Percentiles rank a stretch among this genome's conserved stretches.
Evolutionary conservation across 2,329 filamentous ascomycete genomes (phyloP).

Genomic region (Aschersonia sp.): DNA sequence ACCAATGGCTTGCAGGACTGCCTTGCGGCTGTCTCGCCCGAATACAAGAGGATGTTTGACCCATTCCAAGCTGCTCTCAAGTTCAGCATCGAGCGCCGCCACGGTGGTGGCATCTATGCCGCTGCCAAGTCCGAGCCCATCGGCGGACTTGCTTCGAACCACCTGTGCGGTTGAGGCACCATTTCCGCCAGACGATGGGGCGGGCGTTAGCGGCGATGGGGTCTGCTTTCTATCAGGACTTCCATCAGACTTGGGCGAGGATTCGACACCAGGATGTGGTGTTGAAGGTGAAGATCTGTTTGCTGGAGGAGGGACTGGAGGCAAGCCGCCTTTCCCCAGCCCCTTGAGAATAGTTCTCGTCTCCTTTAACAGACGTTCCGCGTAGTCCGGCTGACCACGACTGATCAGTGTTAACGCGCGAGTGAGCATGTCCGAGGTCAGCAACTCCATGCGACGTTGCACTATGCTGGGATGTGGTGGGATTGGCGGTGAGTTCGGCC

Average conservation of each 20-base stretch:
- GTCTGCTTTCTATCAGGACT: conserved; percentile 41
- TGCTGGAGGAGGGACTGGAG: conserved; percentile 60
- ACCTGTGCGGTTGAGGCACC: conserved; percentile 27
- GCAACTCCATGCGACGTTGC: conserved; percentile 89
- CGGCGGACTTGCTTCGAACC: conserved; percentile 37
- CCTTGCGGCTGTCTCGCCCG: conserved; percentile 83
- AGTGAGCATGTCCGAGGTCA: conserved; percentile 96
- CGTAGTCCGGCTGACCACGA: conserved; percentile 82
- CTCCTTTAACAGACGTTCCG: conserved; percentile 81
- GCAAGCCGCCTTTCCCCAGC: conserved; percentile 84
- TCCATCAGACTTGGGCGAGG: conserved; percentile 25
- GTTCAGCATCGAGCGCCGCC: conserved; percentile 73
- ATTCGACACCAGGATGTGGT: conserved; percentile 29
- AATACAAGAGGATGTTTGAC: conserved; percentile 95
- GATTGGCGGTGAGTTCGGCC: conserved; percentile 61
- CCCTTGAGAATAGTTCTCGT: conserved; percentile 92
- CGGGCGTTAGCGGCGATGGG: conserved; percentile 38
- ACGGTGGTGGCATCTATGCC: conserved; percentile 80
- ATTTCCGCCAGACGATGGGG: conserved; percentile 24
- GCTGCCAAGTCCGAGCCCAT: conserved; percentile 43
- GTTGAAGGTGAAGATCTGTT: conserved; percentile 31
- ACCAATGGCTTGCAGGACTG: conserved; percentile 88
- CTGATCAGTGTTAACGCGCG: conserved; percentile 82
- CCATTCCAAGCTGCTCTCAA: conserved; percentile 88
- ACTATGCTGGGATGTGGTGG: conserved; percentile 91